Base-by-base conservation (phyloP, 1,284 basidiomycete genomes). In the Papiliotrema laurentii region DNA sequence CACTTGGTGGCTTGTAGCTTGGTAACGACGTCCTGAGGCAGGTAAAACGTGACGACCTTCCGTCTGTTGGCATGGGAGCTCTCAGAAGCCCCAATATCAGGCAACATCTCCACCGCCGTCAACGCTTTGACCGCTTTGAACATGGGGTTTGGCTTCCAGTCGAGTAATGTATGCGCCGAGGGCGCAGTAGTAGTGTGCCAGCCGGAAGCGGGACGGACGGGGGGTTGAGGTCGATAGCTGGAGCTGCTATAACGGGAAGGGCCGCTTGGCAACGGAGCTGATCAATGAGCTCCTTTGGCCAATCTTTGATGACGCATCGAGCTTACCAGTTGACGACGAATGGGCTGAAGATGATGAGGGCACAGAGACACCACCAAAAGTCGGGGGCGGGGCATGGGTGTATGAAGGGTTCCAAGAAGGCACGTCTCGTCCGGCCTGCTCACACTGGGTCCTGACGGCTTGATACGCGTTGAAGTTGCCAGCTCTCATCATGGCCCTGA, bases 121-220 rank as follows among this genome's bases (percentile, higher is more conserved):
- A 73, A 37, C 0, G 72, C 72, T 43, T 59, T 59, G 30, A 72
- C 51, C 3, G 70, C 68, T 47, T 67, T 72, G 69, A 70, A 74
- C 60, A 71, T 63, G 1, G 72, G 71, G 35, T 64, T 69, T 3
- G 58, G 26, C 49, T 71, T 72, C 72, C 72, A 74, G 30, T 71
- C 66, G 14, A 53, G 55, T 18, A 73, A 45, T 0, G 35, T 44
- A 1, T 53, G 48, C 14, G 45, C 26, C 9, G 49, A 43, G 18
- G 50, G 48, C 11, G 27, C 21, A 7, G 19, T 18, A 28, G n/a
- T 21, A 41, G 24, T n/a, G 24, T 30, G 19, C 11, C 30, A 35
- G 14, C 25, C 3, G 59, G 61, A 9, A 49, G 13, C 37, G 11
- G 52, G 53, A 27, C 40, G 14, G 42, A 25, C 18, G 27, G 30